Evolutionary conservation across 495 filamentous ascomycete species (phyloP).

Genomic region (Penicillium canariense): DNA sequence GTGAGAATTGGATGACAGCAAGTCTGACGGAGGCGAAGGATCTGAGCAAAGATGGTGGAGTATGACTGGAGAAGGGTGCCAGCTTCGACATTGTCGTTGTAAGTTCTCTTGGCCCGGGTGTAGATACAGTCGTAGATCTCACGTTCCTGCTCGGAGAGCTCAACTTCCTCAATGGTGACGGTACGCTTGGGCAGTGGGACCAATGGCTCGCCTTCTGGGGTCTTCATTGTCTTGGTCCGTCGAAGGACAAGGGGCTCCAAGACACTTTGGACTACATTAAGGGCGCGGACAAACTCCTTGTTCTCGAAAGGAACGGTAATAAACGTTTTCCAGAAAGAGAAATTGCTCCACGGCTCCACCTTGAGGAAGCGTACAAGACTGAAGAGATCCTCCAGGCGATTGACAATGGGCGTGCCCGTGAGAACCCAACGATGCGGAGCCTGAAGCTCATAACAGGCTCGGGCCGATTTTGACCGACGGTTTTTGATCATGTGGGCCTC

Average conservation of each 20-base stretch:
- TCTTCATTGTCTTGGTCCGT: constrained; percentile 97
- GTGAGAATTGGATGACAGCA: constrained; percentile 92
- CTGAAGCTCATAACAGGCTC: constrained; percentile 85
- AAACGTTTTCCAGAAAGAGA: constrained; percentile 98
- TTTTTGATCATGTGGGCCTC: constrained; percentile 97
- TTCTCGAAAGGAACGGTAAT: constrained; percentile 96
- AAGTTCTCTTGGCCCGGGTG: constrained; percentile 74
- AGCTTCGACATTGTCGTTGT: constrained; percentile 80
- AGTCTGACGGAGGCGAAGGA: constrained; percentile 87
- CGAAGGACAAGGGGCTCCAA: constrained; percentile 93
- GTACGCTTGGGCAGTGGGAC: constrained; percentile 81
- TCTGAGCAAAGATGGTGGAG: constrained; percentile 95
- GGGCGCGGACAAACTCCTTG: constrained; percentile 85
- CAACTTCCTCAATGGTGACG: constrained; percentile 79
- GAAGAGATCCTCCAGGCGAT: constrained; percentile 95
- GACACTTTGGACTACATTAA: constrained; percentile 96
- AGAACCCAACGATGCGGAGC: constrained; percentile 89
- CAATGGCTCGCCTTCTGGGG: constrained; percentile 80
- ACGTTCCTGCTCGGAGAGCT: constrained; percentile 77
- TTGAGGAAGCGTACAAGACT: constrained; percentile 85
- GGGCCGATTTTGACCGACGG: constrained; percentile 80
- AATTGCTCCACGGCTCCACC: constrained; percentile 97
- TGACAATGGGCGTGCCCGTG: constrained; percentile 96
- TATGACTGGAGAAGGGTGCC: constrained; percentile 92
- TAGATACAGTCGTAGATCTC: constrained; percentile 92